Conservation (phyloP, 73 alveolate species). For the Blepharisma stoltei region DNA sequence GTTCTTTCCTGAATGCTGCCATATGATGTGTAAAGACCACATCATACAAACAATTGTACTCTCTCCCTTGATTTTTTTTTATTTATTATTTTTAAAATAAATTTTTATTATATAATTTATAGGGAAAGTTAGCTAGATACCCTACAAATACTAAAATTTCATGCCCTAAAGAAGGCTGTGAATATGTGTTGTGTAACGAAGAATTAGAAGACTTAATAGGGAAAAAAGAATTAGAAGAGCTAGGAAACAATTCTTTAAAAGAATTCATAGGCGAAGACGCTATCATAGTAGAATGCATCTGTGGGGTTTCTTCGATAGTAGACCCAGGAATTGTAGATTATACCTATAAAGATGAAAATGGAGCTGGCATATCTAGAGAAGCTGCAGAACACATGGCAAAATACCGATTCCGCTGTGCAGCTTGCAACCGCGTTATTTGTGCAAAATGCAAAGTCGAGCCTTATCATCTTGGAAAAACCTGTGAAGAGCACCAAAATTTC, state of each 20-base stretch:
- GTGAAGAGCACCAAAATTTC: constrained; percentile 61
- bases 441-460: constrained; percentile 75
- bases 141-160: background rate
- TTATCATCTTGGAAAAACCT: constrained; percentile 80
- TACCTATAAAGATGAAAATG: constrained; percentile 42
- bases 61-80: no score
- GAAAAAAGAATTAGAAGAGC: background rate
- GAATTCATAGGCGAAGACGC: background rate
- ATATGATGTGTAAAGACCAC: constrained; percentile 15
- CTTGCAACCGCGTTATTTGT: constrained; percentile 73
- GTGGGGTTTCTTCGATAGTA: constrained; percentile 4
- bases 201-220: background rate
- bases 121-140: no score
- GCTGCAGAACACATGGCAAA: constrained; percentile 68
- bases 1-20: background rate
- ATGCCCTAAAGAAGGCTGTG: background rate
- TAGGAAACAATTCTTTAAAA: background rate
- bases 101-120: no score
- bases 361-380: constrained; percentile 31
- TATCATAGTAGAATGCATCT: background rate
- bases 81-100: no score
- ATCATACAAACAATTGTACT: background rate
- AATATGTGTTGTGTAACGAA: background rate
- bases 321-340: constrained; percentile 60
- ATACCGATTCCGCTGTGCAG: constrained; percentile 61